Evolutionary conservation across 208 protist species (phyloP).

Genomic region (Trypanosomatidae sp.): DNA sequence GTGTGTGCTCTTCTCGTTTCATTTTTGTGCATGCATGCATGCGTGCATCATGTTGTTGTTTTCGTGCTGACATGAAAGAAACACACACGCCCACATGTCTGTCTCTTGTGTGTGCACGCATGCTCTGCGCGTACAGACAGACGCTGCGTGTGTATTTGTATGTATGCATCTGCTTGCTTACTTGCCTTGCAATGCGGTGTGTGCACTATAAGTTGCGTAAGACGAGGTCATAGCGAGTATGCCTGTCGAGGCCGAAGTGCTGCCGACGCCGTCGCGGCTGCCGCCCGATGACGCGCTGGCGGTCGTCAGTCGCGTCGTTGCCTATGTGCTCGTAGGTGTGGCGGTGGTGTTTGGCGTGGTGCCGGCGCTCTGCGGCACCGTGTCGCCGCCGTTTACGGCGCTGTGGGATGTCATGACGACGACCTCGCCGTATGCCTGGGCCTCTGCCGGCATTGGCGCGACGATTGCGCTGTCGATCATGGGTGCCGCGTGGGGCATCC

Average conservation of each 20-base stretch:
- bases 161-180: not conserved
- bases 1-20: no score
- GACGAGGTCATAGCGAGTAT: no score
- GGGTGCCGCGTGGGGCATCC: conserved; percentile 82
- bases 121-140: not conserved
- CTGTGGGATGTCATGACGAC: conserved; percentile 54
- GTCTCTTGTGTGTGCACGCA: not conserved
- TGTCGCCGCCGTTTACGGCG: conserved; percentile 67
- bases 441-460: conserved; percentile 62
- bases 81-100: no score
- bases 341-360: conserved; percentile 61
- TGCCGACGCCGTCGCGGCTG: conserved; percentile 59
- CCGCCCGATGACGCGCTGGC: conserved; percentile 69
- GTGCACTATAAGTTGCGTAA: not conserved
- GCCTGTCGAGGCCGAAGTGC: conserved; percentile 67
- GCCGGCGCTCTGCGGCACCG: conserved; percentile 57
- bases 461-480: conserved; percentile 77
- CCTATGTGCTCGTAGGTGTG: conserved; percentile 37
- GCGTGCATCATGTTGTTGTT: no score
- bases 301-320: conserved; percentile 30
- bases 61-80: no score
- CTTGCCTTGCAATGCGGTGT: not conserved
- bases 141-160: not conserved
- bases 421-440: conserved; percentile 70
- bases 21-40: no score